A percentile compares a stretch with the other conserved stretches of the same genome.
Evolutionary conservation across 306 rosid species (phyloP).

Genomic region (Lithocarpus polystachyus): DNA sequence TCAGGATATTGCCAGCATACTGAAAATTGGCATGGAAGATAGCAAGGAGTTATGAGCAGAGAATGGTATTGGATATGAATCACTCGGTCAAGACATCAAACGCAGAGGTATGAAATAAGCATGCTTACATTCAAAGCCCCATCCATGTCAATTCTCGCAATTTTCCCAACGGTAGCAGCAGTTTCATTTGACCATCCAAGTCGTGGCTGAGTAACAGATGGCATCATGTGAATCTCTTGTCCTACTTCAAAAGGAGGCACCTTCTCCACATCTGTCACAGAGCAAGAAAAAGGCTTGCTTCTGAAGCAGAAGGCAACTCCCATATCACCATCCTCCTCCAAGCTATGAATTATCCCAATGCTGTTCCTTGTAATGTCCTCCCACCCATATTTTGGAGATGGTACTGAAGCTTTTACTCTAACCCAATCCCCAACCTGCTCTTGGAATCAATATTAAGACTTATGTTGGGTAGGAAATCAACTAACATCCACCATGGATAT

Average conservation of each 20-base stretch:
- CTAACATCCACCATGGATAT: constrained; percentile 9
- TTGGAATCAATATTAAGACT: constrained; percentile 10
- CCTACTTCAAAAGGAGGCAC: constrained; percentile 85
- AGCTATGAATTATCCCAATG: constrained; percentile 87
- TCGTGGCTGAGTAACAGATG: constrained; percentile 76
- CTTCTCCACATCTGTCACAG: constrained; percentile 93
- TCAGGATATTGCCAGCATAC: background rate
- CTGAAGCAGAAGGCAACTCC: constrained; percentile 97
- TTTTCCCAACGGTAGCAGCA: constrained; percentile 89
- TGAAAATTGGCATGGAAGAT: background rate
- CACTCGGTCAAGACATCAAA: background rate
- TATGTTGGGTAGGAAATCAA: constrained; percentile 13
- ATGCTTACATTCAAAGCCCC: constrained; percentile 92
- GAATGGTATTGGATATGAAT: background rate
- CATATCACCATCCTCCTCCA: constrained; percentile 95
- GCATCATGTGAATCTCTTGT: constrained; percentile 77
- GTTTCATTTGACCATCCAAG: constrained; percentile 98
- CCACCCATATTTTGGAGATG: constrained; percentile 99
- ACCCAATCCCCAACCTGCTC: constrained; percentile 98
- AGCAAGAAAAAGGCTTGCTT: constrained; percentile 86
- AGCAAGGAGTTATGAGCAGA: background rate
- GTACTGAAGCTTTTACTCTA: constrained; percentile 92
- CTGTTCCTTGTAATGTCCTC: constrained; percentile 89
- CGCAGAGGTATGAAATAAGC: constrained; percentile 14
- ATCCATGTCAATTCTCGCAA: constrained; percentile 83